phyloP scores from a whole-genome alignment of 352 stramenopile genomes.

The Globisporangium nunn region DNA sequence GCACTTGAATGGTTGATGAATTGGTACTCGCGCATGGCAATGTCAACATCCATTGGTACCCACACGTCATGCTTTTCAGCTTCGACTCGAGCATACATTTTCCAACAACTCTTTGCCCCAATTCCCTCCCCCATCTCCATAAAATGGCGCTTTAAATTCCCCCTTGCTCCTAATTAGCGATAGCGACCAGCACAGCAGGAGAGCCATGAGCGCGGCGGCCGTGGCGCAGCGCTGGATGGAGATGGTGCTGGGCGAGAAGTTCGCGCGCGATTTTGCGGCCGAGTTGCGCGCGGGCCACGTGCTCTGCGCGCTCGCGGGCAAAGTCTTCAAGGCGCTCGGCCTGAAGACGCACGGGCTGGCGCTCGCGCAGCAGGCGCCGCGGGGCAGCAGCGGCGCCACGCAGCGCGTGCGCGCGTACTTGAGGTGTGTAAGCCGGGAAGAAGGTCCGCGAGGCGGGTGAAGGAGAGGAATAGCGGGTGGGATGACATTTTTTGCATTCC shows the following conservation, averaged over 20 bases:
- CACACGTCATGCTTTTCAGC: background rate
- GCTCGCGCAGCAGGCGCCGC: background rate
- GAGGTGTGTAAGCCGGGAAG: slow-evolving; percentile 22
- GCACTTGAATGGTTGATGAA: background rate
- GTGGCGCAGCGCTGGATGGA: slow-evolving; percentile 84
- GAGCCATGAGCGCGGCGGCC: background rate
- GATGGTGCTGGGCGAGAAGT: slow-evolving; percentile 83
- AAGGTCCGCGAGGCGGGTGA: background rate
- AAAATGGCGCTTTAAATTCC: background rate
- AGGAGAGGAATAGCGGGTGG: background rate
- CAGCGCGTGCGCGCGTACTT: slow-evolving; percentile 65
- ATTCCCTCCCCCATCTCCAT: background rate
- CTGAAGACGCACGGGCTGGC: slow-evolving; percentile 52
- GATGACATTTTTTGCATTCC: background rate
- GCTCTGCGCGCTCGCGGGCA: slow-evolving; percentile 66
- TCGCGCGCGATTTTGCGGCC: slow-evolving; percentile 33
- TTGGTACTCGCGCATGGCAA: background rate
- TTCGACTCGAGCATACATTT: background rate
- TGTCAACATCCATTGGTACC: background rate
- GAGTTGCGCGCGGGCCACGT: slow-evolving; percentile 54
- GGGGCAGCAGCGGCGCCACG: slow-evolving; percentile 6
- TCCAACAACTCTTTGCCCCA: background rate
- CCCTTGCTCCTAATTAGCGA: too few species aligned
- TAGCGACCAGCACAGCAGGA: background rate
- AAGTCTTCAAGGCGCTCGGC: slow-evolving; percentile 67